Percentiles rank a stretch among this genome's conserved stretches.
Evolutionary conservation across 2,329 filamentous ascomycete species (phyloP).

Genomic region (Dothidotthia symphoricarpi): DNA sequence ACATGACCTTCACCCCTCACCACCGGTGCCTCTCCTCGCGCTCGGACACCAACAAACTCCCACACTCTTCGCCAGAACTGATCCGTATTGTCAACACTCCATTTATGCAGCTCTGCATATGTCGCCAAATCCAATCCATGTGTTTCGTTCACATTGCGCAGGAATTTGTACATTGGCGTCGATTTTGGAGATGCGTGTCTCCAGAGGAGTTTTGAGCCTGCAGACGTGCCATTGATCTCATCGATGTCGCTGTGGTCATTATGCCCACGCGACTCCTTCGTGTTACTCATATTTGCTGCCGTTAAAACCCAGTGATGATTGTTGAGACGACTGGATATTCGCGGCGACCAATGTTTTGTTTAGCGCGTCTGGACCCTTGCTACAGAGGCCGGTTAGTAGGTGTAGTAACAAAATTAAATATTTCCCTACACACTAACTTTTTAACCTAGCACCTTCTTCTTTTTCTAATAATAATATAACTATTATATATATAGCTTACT

Average conservation of each 20-base stretch:
- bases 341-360: too few species aligned
- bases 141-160: constrained; percentile 66
- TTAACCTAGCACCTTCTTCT: too few species aligned
- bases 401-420: too few species aligned
- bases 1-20: constrained; percentile 45
- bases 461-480: too few species aligned
- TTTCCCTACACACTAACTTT: too few species aligned
- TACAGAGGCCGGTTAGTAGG: too few species aligned
- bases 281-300: neutral
- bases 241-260: constrained; percentile 10
- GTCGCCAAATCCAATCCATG: constrained; percentile 61
- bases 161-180: constrained; percentile 71
- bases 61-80: constrained; percentile 84
- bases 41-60: constrained; percentile 74
- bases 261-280: constrained; percentile 5
- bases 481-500: too few species aligned
- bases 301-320: too few species aligned
- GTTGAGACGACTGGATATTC: too few species aligned
- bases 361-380: too few species aligned
- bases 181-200: constrained; percentile 63
- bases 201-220: constrained; percentile 56
- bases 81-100: constrained; percentile 75
- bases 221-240: constrained; percentile 25
- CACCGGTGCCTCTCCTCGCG: constrained; percentile 61
- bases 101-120: constrained; percentile 76